phyloP scores from a whole-genome alignment of 1,139 yeast species.

The Kodamaea arcana region DNA sequence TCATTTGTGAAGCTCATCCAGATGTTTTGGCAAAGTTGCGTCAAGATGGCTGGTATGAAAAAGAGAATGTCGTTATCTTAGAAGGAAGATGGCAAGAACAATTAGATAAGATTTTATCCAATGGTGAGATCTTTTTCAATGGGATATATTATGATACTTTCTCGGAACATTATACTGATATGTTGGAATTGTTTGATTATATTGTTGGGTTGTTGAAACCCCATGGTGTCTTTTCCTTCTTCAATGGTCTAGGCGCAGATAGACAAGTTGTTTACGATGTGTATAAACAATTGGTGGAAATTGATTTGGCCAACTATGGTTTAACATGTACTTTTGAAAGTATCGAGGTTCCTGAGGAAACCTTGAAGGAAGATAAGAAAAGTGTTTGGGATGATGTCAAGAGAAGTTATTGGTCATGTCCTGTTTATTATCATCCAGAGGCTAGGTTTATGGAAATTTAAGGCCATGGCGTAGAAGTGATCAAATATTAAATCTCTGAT shows the following conservation, averaged over 20 bases:
- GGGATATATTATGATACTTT: constrained; percentile 94
- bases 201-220: constrained; percentile 82
- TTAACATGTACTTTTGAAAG: constrained; percentile 52
- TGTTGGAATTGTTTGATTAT: constrained; percentile 78
- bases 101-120: constrained; percentile 57
- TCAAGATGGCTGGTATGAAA: constrained; percentile 81
- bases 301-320: constrained; percentile 80
- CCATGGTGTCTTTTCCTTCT: constrained; percentile 78
- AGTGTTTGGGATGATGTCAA: constrained; percentile 70
- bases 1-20: constrained; percentile 93
- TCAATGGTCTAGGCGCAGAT: constrained; percentile 96
- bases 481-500: too few relatives aligned
- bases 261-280: constrained; percentile 86
- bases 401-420: constrained; percentile 72
- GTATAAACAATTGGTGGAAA: constrained; percentile 73
- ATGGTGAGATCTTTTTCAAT: constrained; percentile 69
- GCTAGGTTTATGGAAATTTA: constrained; percentile 40
- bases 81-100: constrained; percentile 93
- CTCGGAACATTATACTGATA: constrained; percentile 80
- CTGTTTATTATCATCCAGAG: constrained; percentile 62
- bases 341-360: constrained; percentile 35
- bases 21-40: constrained; percentile 70
- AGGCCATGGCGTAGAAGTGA: too few relatives aligned
- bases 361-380: constrained; percentile 22
- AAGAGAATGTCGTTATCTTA: constrained; percentile 63